Base-by-base conservation (phyloP, 768 basidiomycete species). In the Chalciporus pseudorubinellus region DNA sequence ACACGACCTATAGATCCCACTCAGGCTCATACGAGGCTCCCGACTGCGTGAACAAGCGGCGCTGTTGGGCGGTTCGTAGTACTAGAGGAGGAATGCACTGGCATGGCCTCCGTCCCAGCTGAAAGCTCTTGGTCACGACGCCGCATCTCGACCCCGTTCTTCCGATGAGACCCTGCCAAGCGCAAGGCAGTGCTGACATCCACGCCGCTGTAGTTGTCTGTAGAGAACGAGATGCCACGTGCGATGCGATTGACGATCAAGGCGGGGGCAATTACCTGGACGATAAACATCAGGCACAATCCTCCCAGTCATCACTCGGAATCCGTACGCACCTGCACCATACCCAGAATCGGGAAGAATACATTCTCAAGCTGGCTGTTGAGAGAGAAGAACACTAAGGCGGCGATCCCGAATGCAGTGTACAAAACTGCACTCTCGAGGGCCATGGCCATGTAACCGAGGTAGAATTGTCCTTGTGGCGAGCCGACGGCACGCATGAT, bases 401-500 rank as follows among this genome's bases (percentile, higher is more conserved):
- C 51, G 2, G 57, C 11, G 20, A 62, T 29, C 13, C 16, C 53
- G 6, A 55, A 57, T 18, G 24, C 26, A 0, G 62, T 56, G 20
- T 64, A 64, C 28, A 64, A 26, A 42, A 49, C 0, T 0, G 62
- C 62, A 48, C 62, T 63, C 48, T 64, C 62, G 39, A 64, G 57
- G 19, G 60, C 59, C 63, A 64, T 59, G 1, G 60, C 51, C 60
- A 65, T 59, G n/a, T 59, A 64, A 2, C 51, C 26, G 33, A 64
- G 39, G 31, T 65, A 63, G 18, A 64, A 62, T 18, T 45, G 16
- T 2, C 57, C 62, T 8, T 59, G 60, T 1, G 39, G 48, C 0
- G 47, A 38, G 1, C 60, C 60, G 42, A 56, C 13, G 0, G 60
- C 55, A 2, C 13, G 28, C 1, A 51, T 38, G 44, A 62, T 34